These are phyloP conservation scores for Verruconis gallopava DNA, from an alignment of 2,329 filamentous ascomycete genomes.

Conservation along the genomic window DNA sequence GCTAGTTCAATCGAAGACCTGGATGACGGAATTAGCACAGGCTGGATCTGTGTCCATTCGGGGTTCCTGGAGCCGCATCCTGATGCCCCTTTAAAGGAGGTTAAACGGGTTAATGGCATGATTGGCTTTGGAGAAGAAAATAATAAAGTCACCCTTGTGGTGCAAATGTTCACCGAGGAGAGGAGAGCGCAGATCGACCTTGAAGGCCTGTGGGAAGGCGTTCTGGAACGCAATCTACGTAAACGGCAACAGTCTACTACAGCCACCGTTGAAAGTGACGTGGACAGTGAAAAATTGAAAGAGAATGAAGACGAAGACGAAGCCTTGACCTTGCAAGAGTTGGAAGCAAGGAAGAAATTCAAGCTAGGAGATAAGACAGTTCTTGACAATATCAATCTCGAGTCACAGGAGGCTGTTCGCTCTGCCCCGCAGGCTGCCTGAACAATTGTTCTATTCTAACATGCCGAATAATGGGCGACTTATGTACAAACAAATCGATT, in stretches of 20 bases:
- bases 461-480: neutral
- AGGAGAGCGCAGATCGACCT: constrained; percentile 55
- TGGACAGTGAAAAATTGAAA: neutral
- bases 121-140: constrained; percentile 61
- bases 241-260: neutral
- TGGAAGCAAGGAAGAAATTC: neutral
- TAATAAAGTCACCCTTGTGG: constrained; percentile 48
- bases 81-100: constrained; percentile 8
- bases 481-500: neutral
- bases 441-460: no score
- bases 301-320: neutral
- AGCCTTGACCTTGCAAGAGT: neutral
- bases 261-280: neutral
- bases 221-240: constrained; percentile 6
- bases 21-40: constrained; percentile 81
- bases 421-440: no score
- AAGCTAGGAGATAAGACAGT: neutral
- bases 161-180: constrained; percentile 60
- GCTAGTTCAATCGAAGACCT: constrained; percentile 34
- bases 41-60: constrained; percentile 92
- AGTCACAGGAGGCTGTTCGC: neutral
- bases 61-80: constrained; percentile 51
- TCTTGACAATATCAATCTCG: neutral
- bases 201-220: constrained; percentile 45
- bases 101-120: constrained; percentile 36